Conservation (phyloP, 257 asterid genomes). For the Paulownia fortunei region DNA sequence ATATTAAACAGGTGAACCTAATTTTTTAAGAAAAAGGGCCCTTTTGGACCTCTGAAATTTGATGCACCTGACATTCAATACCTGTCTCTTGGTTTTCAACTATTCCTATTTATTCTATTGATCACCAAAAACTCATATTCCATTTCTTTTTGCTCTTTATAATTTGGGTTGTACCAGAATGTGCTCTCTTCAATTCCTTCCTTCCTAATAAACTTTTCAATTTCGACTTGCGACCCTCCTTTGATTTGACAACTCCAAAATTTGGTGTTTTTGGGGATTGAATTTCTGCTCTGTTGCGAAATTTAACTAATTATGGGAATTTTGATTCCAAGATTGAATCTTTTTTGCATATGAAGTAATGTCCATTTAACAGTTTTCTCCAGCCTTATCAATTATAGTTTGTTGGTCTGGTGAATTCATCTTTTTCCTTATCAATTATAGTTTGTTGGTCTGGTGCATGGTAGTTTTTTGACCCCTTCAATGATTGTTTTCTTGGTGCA, state of each 20-base stretch:
- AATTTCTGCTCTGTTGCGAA: background rate
- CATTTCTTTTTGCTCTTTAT: background rate
- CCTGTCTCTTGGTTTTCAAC: too few relatives aligned
- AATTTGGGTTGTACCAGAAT: background rate
- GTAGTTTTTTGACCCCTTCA: background rate
- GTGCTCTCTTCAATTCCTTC: background rate
- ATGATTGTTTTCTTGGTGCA: background rate
- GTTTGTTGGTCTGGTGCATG: background rate
- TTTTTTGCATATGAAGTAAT: background rate
- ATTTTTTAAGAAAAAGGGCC: too few relatives aligned
- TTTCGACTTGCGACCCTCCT: background rate
- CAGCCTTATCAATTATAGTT: background rate
- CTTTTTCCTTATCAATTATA: background rate
- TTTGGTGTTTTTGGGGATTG: background rate
- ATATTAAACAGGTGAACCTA: too few relatives aligned
- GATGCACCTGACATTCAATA: too few relatives aligned
- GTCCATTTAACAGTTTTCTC: background rate
- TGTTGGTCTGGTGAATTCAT: background rate
- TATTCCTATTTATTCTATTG: too few relatives aligned
- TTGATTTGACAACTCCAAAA: background rate
- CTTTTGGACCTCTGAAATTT: too few relatives aligned
- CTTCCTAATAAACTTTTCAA: background rate
- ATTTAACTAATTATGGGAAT: background rate
- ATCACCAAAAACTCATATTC: background rate
- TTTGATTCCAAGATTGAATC: slow-evolving; percentile 10